Evolutionary conservation across 2,329 filamentous ascomycete species (phyloP).

Genomic region (Aureobasidium leucospermi): DNA sequence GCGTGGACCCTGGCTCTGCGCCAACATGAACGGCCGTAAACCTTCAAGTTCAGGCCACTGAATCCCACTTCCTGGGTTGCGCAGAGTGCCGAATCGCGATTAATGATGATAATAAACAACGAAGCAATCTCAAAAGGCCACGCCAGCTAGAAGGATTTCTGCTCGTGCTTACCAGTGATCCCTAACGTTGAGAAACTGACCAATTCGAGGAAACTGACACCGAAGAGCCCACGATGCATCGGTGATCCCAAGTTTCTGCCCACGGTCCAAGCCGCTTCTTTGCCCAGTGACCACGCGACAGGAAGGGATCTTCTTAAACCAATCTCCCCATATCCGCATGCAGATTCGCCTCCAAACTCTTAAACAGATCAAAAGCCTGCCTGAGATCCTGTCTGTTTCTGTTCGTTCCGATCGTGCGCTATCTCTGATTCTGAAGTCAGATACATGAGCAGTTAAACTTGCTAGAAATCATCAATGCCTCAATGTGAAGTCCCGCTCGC

Average conservation of each 20-base stretch:
- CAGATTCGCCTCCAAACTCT: not conserved
- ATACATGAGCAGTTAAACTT: not conserved
- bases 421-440: not conserved
- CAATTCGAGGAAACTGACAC: not conserved
- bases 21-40: conserved; percentile 4
- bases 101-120: not conserved
- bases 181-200: not conserved
- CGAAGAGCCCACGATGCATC: conserved; percentile 1
- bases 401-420: not conserved
- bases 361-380: not conserved
- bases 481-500: not conserved
- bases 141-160: not conserved
- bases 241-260: not conserved
- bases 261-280: not conserved
- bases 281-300: not conserved
- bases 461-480: not conserved
- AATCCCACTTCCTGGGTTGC: not conserved
- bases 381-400: not conserved
- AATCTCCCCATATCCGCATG: conserved; percentile 1
- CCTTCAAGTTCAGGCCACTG: conserved; percentile 1
- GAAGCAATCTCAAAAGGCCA: not conserved
- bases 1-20: conserved; percentile 10
- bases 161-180: not conserved
- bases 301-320: not conserved
- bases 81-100: not conserved